Evolutionary conservation across 2,329 filamentous ascomycete genomes (phyloP).

Genomic region (Trichoderma sp.): DNA sequence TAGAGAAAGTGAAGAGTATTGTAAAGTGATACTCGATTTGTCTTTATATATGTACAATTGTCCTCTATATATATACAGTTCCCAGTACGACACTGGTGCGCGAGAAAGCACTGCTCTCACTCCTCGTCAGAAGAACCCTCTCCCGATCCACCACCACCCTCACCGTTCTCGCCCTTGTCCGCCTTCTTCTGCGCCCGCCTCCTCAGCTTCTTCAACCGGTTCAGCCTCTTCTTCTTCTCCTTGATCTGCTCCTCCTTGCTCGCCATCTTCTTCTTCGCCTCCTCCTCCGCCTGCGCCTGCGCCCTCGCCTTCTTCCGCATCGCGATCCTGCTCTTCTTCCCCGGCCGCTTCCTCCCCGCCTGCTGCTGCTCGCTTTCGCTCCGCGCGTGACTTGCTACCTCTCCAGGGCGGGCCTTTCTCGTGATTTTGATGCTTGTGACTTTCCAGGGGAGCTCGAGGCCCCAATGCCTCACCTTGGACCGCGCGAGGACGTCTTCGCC

Average conservation of each 20-base stretch:
- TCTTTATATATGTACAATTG: too few relatives aligned
- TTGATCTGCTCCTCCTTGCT: conserved; percentile 59
- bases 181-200: conserved; percentile 57
- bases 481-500: conserved; percentile 54
- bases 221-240: conserved; percentile 65
- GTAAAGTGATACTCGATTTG: too few relatives aligned
- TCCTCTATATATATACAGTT: conserved; percentile 9
- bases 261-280: conserved; percentile 43
- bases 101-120: conserved; percentile 7
- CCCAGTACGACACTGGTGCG: background rate
- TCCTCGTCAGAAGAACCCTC: conserved; percentile 32
- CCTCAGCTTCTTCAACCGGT: conserved; percentile 62
- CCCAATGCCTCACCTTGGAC: conserved; percentile 55
- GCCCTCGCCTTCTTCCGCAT: conserved; percentile 50
- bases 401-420: conserved; percentile 34
- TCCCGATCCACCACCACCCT: conserved; percentile 29
- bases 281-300: conserved; percentile 46
- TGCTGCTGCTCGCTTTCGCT: conserved; percentile 29
- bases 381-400: conserved; percentile 30
- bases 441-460: conserved; percentile 63
- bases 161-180: conserved; percentile 32
- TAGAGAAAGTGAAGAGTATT: too few relatives aligned
- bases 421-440: conserved; percentile 50
- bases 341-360: conserved; percentile 50
- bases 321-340: conserved; percentile 62